Evolutionary conservation across 495 filamentous ascomycete genomes (phyloP).

Genomic region (Tuber magnatum): DNA sequence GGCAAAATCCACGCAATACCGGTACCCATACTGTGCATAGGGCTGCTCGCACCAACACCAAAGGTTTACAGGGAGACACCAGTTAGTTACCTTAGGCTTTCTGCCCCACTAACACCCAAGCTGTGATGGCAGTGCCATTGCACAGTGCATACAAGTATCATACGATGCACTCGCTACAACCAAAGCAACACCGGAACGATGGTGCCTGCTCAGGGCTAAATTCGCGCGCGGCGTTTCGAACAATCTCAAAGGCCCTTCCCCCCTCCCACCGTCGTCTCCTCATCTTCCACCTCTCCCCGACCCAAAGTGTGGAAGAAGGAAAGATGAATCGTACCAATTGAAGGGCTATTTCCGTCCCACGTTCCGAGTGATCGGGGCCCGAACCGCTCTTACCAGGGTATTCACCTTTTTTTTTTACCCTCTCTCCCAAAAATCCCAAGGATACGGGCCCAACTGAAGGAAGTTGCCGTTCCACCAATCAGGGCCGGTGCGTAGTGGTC

Average conservation of each 20-base stretch:
- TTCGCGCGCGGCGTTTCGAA: not conserved
- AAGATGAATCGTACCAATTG: not conserved
- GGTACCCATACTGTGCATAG: not conserved
- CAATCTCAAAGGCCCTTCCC: not conserved
- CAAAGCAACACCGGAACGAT: not conserved
- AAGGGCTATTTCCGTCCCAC: not conserved
- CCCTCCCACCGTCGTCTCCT: not conserved
- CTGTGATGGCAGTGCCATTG: not conserved
- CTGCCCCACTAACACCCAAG: not conserved
- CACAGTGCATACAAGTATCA: not conserved
- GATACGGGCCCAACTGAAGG: not conserved
- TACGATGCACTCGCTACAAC: not conserved
- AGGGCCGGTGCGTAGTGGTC: not conserved
- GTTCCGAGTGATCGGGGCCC: not conserved
- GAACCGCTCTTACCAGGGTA: not conserved
- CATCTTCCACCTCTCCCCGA: not conserved
- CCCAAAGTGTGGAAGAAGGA: not conserved
- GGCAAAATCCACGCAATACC: not conserved
- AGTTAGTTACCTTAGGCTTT: not conserved
- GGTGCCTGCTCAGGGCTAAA: not conserved
- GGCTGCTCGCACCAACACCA: not conserved
- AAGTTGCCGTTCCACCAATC: not conserved
- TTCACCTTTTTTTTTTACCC: not conserved
- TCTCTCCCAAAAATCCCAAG: not conserved
- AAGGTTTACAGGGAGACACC: not conserved